These are phyloP conservation scores for Talaromyces amestolkiae DNA, from an alignment of 2,329 filamentous ascomycete genomes.

Conservation along the genomic window DNA sequence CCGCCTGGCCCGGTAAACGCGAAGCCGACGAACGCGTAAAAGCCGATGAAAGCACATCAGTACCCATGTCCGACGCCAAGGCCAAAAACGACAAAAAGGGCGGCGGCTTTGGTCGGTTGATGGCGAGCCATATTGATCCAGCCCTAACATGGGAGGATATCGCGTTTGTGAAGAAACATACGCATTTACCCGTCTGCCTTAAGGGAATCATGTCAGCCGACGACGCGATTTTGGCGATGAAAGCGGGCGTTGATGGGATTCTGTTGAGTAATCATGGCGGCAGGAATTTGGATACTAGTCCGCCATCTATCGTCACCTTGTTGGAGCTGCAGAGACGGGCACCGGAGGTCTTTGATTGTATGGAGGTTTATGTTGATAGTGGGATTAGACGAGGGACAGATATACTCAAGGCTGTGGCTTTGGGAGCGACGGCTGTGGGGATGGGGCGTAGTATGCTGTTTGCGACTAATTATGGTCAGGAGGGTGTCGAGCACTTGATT, in stretches of 20 bases:
- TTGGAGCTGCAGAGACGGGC: constrained; percentile 53
- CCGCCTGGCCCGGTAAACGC: constrained; percentile 55
- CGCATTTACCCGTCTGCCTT: constrained; percentile 53
- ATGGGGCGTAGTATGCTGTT: constrained; percentile 55
- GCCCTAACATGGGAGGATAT: constrained; percentile 55
- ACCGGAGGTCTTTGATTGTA: constrained; percentile 49
- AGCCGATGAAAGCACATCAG: constrained; percentile 43
- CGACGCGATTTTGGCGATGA: constrained; percentile 53
- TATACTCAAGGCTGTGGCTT: constrained; percentile 54
- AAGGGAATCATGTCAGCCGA: constrained; percentile 59
- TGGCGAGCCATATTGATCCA: constrained; percentile 53
- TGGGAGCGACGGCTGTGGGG: constrained; percentile 55
- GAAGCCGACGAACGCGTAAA: constrained; percentile 58
- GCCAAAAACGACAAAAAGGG: constrained; percentile 53
- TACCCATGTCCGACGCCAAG: constrained; percentile 45
- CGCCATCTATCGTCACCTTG: constrained; percentile 51
- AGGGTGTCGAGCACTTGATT: constrained; percentile 54
- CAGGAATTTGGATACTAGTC: constrained; percentile 53
- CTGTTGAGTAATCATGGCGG: constrained; percentile 60
- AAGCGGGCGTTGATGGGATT: constrained; percentile 54
- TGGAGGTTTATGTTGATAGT: constrained; percentile 56
- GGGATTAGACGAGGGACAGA: constrained; percentile 55
- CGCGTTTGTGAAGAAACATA: constrained; percentile 51
- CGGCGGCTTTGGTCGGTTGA: constrained; percentile 53
- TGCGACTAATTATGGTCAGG: constrained; percentile 54